Evolutionary conservation across 257 asterid species (phyloP).

Genomic region (Przewalskia tangutica): DNA sequence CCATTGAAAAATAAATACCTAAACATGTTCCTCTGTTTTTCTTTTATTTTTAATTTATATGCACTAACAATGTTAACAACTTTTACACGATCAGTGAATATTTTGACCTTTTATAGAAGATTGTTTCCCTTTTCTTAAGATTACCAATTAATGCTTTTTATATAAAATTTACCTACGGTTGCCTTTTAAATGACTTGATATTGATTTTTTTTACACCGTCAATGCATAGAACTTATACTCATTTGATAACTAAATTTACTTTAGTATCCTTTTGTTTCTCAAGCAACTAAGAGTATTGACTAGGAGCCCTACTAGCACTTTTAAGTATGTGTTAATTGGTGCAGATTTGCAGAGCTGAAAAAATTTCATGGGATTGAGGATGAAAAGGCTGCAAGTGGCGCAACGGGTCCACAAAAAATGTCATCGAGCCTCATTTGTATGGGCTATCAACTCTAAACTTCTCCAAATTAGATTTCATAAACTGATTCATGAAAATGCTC

Average conservation of each 20-base stretch:
- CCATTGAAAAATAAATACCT: background rate
- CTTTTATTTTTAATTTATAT: background rate
- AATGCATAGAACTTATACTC: background rate
- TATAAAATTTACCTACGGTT: background rate
- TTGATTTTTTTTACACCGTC: background rate
- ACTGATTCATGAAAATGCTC: background rate
- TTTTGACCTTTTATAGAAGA: background rate
- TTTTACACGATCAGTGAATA: background rate
- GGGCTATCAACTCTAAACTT: slow-evolving; percentile 6
- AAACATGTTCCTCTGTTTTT: background rate
- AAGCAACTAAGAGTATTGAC: background rate
- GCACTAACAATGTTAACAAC: background rate
- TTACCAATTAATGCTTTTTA: background rate
- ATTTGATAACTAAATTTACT: background rate
- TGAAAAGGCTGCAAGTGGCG: slow-evolving; percentile 47
- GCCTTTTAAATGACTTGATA: background rate
- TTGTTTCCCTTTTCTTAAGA: background rate
- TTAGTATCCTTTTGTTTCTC: background rate
- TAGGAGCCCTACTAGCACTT: background rate
- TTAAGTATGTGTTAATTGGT: slow-evolving; percentile 1
- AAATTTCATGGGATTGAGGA: slow-evolving; percentile 69
- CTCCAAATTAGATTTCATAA: background rate
- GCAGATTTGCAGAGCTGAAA: slow-evolving; percentile 77
- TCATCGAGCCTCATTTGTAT: slow-evolving; percentile 85
- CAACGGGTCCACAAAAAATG: slow-evolving; percentile 81